phyloP scores from a whole-genome alignment of 208 protist genomes.

The Herpetomonas samuelpessoai region DNA sequence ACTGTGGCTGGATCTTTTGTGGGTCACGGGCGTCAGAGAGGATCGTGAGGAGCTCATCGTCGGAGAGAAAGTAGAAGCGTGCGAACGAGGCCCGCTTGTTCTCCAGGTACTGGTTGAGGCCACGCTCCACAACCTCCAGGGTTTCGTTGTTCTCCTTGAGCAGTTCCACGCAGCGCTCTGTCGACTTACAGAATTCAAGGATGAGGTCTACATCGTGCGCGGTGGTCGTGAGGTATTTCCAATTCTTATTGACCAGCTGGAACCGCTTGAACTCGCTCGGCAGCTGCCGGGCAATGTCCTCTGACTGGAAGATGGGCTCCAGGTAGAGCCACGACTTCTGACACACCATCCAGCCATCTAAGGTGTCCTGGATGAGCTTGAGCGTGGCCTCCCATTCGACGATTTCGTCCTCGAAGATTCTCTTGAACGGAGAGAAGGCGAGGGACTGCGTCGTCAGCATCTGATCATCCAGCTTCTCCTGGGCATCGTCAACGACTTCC shows the following conservation, averaged over 20 bases:
- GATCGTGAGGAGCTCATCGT: constrained; percentile 93
- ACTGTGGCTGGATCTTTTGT: constrained; percentile 94
- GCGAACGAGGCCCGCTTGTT: constrained; percentile 95
- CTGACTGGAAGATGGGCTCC: constrained; percentile 96
- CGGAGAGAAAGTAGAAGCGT: constrained; percentile 93
- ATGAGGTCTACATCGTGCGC: constrained; percentile 81
- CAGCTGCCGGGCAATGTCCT: constrained; percentile 95
- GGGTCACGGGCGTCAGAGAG: constrained; percentile 95
- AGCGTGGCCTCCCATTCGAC: constrained; percentile 90
- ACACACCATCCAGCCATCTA: constrained; percentile 94
- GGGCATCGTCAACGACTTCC: constrained; percentile 89
- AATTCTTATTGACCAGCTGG: constrained; percentile 93
- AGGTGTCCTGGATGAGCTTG: constrained; percentile 85
- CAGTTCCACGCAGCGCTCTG: constrained; percentile 75
- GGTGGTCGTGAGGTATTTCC: constrained; percentile 87
- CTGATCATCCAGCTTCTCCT: constrained; percentile 96
- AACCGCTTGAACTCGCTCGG: constrained; percentile 94
- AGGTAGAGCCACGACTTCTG: constrained; percentile 97
- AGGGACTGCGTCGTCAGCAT: constrained; percentile 96
- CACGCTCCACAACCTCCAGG: constrained; percentile 96
- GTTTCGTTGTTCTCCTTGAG: constrained; percentile 93
- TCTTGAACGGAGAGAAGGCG: constrained; percentile 96
- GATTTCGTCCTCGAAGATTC: constrained; percentile 95
- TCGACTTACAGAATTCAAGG: constrained; percentile 82
- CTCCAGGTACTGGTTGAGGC: constrained; percentile 96